Percentiles rank a stretch among this genome's conserved stretches.
Evolutionary conservation across 768 basidiomycete species (phyloP).

Genomic region (Tubosaeta brunneosetosa): DNA sequence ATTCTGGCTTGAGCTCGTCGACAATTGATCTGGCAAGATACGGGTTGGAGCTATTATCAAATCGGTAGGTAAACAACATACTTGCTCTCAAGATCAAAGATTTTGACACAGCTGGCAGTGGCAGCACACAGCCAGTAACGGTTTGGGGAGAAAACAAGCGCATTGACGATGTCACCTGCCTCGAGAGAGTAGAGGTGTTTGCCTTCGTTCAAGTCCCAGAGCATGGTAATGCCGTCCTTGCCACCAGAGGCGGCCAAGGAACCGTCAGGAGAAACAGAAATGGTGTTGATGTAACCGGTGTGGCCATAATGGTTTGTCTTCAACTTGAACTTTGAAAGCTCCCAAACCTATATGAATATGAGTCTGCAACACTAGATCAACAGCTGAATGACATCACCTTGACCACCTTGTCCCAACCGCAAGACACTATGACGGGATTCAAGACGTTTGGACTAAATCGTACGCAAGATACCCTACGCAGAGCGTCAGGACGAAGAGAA

Average conservation of each 20-base stretch:
- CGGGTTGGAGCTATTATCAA: slow-evolving; percentile 1
- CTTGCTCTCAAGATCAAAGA: slow-evolving; percentile 99
- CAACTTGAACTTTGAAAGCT: slow-evolving; percentile 99
- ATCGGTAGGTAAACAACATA: slow-evolving; percentile 39
- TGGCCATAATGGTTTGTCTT: slow-evolving; percentile 99
- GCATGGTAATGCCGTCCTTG: slow-evolving; percentile 99
- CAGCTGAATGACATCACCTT: slow-evolving; percentile 60
- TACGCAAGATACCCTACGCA: slow-evolving; percentile 90
- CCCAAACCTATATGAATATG: slow-evolving; percentile 80
- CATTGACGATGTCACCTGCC: slow-evolving; percentile 97
- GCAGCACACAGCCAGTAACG: slow-evolving; percentile 99
- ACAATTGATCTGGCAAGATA: slow-evolving; percentile 73
- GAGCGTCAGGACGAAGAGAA: background rate
- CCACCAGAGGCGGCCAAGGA: slow-evolving; percentile 98
- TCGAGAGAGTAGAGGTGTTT: slow-evolving; percentile 99
- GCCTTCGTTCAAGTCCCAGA: slow-evolving; percentile 99
- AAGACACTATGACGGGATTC: slow-evolving; percentile 98
- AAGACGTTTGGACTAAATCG: slow-evolving; percentile 97
- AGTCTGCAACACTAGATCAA: slow-evolving; percentile 1
- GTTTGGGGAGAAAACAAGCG: slow-evolving; percentile 99
- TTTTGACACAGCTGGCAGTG: slow-evolving; percentile 95
- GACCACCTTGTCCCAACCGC: slow-evolving; percentile 99
- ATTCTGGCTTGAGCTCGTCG: slow-evolving; percentile 97
- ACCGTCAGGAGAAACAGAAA: slow-evolving; percentile 98
- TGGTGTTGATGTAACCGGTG: slow-evolving; percentile 98